Conservation (phyloP, 2,329 filamentous ascomycete species). For the Botrytis cinerea region DNA sequence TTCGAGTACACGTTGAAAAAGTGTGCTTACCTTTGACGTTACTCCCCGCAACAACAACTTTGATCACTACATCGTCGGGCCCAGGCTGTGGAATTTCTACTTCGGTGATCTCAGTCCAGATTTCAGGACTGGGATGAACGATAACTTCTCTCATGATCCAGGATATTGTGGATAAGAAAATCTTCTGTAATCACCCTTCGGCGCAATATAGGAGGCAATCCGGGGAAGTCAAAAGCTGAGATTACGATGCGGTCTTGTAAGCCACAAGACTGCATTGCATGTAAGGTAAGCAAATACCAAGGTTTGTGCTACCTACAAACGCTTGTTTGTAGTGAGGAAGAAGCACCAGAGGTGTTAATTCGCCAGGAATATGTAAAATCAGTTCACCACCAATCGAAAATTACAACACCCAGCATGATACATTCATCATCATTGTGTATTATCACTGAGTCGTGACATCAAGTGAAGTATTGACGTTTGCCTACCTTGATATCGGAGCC, state of each 20-base stretch:
- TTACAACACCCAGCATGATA: background rate
- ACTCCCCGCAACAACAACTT: slow-evolving; percentile 35
- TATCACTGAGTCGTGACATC: background rate
- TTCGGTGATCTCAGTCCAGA: slow-evolving; percentile 31
- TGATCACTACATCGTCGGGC: slow-evolving; percentile 34
- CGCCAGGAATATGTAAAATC: background rate
- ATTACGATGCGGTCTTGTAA: background rate
- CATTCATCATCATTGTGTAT: background rate
- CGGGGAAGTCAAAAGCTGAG: background rate
- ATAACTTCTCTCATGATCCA: slow-evolving; percentile 35
- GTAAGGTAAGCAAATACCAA: background rate
- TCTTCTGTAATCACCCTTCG: background rate
- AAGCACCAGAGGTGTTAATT: background rate
- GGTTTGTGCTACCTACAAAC: background rate
- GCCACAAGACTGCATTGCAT: background rate
- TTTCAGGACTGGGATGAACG: slow-evolving; percentile 28
- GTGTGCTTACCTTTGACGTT: slow-evolving; percentile 27
- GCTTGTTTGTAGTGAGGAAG: background rate
- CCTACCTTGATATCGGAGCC: background rate
- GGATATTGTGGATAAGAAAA: background rate
- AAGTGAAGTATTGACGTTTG: background rate
- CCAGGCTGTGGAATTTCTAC: slow-evolving; percentile 31
- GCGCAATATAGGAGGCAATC: background rate
- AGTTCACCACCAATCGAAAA: background rate
- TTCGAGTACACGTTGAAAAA: background rate